Percentiles rank a stretch among this genome's conserved stretches.
phyloP scores from a whole-genome alignment of 2,329 filamentous ascomycete species.

The Fusarium chlamydosporum region DNA sequence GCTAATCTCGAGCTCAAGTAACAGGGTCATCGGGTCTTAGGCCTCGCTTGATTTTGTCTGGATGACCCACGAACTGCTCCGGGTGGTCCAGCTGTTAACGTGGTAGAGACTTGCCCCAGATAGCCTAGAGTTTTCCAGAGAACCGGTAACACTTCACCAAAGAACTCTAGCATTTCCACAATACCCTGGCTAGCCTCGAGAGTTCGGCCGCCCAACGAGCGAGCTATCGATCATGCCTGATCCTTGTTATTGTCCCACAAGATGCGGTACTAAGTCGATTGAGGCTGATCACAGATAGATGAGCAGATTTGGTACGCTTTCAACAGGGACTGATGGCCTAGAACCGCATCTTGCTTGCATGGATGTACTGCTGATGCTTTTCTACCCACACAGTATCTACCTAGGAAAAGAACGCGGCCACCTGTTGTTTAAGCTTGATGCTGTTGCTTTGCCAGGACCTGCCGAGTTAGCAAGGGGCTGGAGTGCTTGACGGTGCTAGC shows the following conservation, averaged over 20 bases:
- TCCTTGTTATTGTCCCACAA: conserved; percentile 18
- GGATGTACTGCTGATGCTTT: background rate
- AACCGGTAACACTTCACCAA: conserved; percentile 45
- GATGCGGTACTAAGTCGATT: conserved; percentile 9
- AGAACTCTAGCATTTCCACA: conserved; percentile 30
- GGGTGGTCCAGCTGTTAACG: conserved; percentile 21
- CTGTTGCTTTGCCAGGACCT: conserved; percentile 20
- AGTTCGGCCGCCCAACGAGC: conserved; percentile 36
- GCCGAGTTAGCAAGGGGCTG: background rate
- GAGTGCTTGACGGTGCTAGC: conserved; percentile 23
- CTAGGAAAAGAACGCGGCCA: background rate
- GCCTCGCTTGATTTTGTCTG: conserved; percentile 17
- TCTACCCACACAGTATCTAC: background rate
- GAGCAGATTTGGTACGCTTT: background rate
- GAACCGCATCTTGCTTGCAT: background rate
- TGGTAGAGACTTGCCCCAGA: conserved; percentile 28
- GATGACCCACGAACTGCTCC: conserved; percentile 15
- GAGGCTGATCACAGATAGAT: background rate
- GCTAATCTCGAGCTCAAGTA: conserved; percentile 29
- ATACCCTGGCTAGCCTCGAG: conserved; percentile 17
- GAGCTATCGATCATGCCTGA: conserved; percentile 8
- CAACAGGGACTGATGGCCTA: background rate
- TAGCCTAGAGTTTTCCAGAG: conserved; percentile 45
- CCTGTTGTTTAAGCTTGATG: conserved; percentile 10
- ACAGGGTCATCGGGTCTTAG: conserved; percentile 38